phyloP scores from a whole-genome alignment of 768 basidiomycete species.

The Scleroderma bovista region DNA sequence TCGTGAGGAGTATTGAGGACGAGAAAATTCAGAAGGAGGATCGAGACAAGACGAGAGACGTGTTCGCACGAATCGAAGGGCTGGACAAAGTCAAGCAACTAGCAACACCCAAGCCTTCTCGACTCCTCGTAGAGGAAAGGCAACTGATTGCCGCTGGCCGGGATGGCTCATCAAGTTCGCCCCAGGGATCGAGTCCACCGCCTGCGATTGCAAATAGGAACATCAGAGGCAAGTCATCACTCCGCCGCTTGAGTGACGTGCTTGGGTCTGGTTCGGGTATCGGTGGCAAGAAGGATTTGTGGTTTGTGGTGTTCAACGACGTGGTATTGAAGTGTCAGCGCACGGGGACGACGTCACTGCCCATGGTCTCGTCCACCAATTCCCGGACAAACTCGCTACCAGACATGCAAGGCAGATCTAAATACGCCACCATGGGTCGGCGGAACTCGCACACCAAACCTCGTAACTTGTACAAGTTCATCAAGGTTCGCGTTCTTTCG shows the following conservation, averaged over 20 bases:
- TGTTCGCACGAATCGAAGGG: slow-evolving; percentile 94
- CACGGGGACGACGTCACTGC: slow-evolving; percentile 82
- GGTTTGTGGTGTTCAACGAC: slow-evolving; percentile 95
- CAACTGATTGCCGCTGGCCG: slow-evolving; percentile 37
- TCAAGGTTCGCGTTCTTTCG: slow-evolving; percentile 54
- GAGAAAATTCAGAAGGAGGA: slow-evolving; percentile 98
- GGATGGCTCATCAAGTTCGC: slow-evolving; percentile 12
- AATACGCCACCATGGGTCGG: slow-evolving; percentile 78
- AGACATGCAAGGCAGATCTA: slow-evolving; percentile 78
- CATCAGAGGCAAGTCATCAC: slow-evolving; percentile 78
- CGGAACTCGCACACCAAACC: slow-evolving; percentile 74
- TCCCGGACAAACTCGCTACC: slow-evolving; percentile 73
- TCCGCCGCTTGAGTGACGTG: slow-evolving; percentile 89
- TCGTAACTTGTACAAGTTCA: slow-evolving; percentile 88
- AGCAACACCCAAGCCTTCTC: slow-evolving; percentile 83
- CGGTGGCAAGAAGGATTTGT: slow-evolving; percentile 78
- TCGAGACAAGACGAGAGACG: slow-evolving; percentile 90
- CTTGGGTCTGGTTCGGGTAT: slow-evolving; percentile 52
- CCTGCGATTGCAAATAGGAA: slow-evolving; percentile 40
- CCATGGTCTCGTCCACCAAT: slow-evolving; percentile 61
- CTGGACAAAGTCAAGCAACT: slow-evolving; percentile 91
- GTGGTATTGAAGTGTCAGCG: slow-evolving; percentile 90
- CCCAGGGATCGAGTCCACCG: slow-evolving; percentile 31
- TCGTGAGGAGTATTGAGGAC: slow-evolving; percentile 95
- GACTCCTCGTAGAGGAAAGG: slow-evolving; percentile 82